These are phyloP conservation scores for Pulveroboletus ravenelii DNA, from an alignment of 768 basidiomycete species.

Conservation along the genomic window DNA sequence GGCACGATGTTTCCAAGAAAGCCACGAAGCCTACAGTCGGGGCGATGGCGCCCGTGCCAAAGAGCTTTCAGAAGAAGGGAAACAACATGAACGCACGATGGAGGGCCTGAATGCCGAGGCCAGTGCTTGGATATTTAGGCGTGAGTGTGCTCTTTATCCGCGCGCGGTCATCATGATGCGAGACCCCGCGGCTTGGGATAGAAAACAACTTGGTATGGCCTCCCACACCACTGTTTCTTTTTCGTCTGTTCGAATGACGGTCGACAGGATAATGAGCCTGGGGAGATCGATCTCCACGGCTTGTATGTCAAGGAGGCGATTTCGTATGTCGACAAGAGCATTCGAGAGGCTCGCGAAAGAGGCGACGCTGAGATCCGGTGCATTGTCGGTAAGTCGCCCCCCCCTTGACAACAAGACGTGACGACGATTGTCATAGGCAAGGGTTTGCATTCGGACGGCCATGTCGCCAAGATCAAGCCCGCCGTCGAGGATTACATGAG, in stretches of 20 bases:
- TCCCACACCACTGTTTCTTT: neutral
- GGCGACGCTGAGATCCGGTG: slow-evolving; percentile 66
- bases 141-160: slow-evolving; percentile 37
- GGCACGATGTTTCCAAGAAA: slow-evolving; percentile 63
- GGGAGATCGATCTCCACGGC: slow-evolving; percentile 87
- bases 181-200: slow-evolving; percentile 22
- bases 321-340: slow-evolving; percentile 61
- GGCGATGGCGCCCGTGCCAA: slow-evolving; percentile 80
- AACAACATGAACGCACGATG: slow-evolving; percentile 74
- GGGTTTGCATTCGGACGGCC: slow-evolving; percentile 76
- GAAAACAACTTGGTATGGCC: slow-evolving; percentile 68
- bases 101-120: slow-evolving; percentile 76
- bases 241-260: neutral
- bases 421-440: slow-evolving; percentile 49
- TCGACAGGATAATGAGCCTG: slow-evolving; percentile 57
- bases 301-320: slow-evolving; percentile 93
- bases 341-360: slow-evolving; percentile 58
- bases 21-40: slow-evolving; percentile 67
- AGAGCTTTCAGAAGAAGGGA: slow-evolving; percentile 74
- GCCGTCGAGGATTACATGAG: slow-evolving; percentile 85
- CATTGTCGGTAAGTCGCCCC: slow-evolving; percentile 70
- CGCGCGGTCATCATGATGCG: neutral
- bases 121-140: slow-evolving; percentile 76
- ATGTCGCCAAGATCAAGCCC: slow-evolving; percentile 84
- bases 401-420: neutral